Percentiles rank a stretch among this genome's conserved stretches.
Evolutionary conservation across 2,329 filamentous ascomycete genomes (phyloP).

Genomic region (Cladophialophora yegresii): DNA sequence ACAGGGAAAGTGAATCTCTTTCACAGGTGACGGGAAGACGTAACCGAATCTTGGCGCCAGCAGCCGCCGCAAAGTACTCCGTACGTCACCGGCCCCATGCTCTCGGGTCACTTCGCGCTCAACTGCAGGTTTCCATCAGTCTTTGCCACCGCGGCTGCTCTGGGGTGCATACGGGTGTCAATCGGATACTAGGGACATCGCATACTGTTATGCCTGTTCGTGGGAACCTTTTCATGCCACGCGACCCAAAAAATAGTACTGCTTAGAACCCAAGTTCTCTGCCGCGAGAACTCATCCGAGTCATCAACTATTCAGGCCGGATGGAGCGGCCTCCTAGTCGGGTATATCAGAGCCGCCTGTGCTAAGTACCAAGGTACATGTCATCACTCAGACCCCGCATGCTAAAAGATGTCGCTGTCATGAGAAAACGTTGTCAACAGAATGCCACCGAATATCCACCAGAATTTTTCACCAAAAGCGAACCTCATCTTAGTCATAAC

Average conservation of each 20-base stretch:
- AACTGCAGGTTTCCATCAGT: not conserved
- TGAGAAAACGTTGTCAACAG: not conserved
- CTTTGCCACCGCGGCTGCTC: not conserved
- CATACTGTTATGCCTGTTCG: not conserved
- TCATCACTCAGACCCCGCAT: not conserved
- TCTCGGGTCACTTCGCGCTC: not conserved
- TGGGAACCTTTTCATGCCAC: not conserved
- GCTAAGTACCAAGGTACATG: not conserved
- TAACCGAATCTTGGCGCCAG: not conserved
- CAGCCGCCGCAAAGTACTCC: no score
- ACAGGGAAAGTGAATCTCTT: not conserved
- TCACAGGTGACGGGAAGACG: not conserved
- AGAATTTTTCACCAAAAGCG: not conserved
- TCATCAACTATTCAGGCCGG: not conserved
- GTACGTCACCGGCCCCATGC: not conserved
- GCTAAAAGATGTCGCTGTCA: slow-evolving; percentile 1
- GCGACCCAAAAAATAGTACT: not conserved
- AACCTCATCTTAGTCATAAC: slow-evolving; percentile 16
- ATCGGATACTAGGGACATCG: not conserved
- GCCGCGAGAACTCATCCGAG: not conserved
- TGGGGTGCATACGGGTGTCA: slow-evolving; percentile 1
- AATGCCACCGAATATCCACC: not conserved
- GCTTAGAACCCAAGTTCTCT: not conserved
- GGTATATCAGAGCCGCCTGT: not conserved
- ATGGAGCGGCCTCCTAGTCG: not conserved